Evolutionary conservation across 441 rosid species (phyloP).

Genomic region (Euphorbia celastroides): DNA sequence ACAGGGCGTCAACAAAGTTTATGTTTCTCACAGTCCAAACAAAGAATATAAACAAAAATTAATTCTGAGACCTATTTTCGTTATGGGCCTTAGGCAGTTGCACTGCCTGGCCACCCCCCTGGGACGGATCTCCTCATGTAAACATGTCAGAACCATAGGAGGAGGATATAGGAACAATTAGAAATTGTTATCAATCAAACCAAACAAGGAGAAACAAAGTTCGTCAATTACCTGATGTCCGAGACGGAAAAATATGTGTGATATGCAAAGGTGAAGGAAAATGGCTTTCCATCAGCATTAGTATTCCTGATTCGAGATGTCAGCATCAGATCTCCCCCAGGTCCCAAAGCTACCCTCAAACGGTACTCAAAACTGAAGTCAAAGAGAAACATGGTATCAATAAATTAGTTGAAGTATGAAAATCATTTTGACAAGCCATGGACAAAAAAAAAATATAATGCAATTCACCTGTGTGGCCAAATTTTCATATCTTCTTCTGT

Average conservation of each 20-base stretch:
- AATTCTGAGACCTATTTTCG: too few species aligned
- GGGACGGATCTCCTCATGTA: neutral
- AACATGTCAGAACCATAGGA: neutral
- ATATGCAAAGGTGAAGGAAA: slow-evolving; percentile 85
- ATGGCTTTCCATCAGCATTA: slow-evolving; percentile 74
- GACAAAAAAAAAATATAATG: slow-evolving; percentile 18
- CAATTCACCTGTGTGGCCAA: slow-evolving; percentile 71
- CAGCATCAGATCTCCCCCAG: slow-evolving; percentile 76
- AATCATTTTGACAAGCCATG: slow-evolving; percentile 1
- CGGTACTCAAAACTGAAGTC: slow-evolving; percentile 70
- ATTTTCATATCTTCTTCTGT: slow-evolving; percentile 70
- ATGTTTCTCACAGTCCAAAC: too few species aligned
- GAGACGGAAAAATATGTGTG: slow-evolving; percentile 88
- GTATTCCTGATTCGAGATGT: slow-evolving; percentile 85
- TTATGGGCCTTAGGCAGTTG: too few species aligned
- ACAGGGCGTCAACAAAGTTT: too few species aligned
- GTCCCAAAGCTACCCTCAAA: slow-evolving; percentile 69
- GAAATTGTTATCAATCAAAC: neutral
- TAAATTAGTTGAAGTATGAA: neutral
- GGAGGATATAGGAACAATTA: neutral
- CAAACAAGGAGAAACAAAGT: slow-evolving; percentile 6
- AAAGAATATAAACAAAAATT: too few species aligned
- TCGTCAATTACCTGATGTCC: slow-evolving; percentile 59
- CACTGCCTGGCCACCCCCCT: too few species aligned
- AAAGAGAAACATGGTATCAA: slow-evolving; percentile 11